phyloP scores from a whole-genome alignment of 1,139 yeast genomes.

The Geotrichum cucujoidarum region DNA sequence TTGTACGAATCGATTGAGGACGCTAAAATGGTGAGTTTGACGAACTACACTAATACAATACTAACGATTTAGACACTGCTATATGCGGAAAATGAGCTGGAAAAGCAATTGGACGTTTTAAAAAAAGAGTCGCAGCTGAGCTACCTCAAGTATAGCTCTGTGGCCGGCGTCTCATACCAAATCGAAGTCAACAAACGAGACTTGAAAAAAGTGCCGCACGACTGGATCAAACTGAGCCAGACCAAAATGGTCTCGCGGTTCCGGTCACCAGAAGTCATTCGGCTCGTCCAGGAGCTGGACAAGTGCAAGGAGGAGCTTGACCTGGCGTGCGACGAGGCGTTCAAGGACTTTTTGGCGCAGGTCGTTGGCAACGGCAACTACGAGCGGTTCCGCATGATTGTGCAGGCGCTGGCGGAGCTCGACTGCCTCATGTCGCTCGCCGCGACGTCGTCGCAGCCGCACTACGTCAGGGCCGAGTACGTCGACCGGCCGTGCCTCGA shows the following conservation, averaged over 20 bases:
- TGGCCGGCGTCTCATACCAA: conserved; percentile 60
- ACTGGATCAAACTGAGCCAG: conserved; percentile 72
- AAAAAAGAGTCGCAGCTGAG: conserved; percentile 52
- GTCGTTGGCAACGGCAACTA: conserved; percentile 46
- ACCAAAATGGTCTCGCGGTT: conserved; percentile 70
- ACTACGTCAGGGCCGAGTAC: conserved; percentile 54
- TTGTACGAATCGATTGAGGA: conserved; percentile 43
- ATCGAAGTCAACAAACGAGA: conserved; percentile 67
- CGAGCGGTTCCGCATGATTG: conserved; percentile 46
- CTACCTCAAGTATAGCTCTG: conserved; percentile 50
- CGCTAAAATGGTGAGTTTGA: conserved; percentile 21
- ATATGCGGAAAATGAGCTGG: conserved; percentile 40
- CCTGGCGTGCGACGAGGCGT: conserved; percentile 54
- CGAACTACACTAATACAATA: neutral
- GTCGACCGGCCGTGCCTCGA: conserved; percentile 50
- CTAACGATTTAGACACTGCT: conserved; percentile 19
- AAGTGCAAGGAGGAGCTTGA: conserved; percentile 59
- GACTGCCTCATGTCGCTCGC: conserved; percentile 76
- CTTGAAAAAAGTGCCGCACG: conserved; percentile 54
- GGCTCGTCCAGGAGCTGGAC: conserved; percentile 51
- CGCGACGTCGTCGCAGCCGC: conserved; percentile 50
- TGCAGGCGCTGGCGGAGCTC: conserved; percentile 51
- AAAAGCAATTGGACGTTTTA: conserved; percentile 48
- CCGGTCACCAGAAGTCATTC: conserved; percentile 54
- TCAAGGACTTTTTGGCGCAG: conserved; percentile 45